Evolutionary conservation across 2,329 filamentous ascomycete genomes (phyloP), one percentile per base, ranked within the genome.

Genomic region (Parascedosporium putredinis): DNA sequence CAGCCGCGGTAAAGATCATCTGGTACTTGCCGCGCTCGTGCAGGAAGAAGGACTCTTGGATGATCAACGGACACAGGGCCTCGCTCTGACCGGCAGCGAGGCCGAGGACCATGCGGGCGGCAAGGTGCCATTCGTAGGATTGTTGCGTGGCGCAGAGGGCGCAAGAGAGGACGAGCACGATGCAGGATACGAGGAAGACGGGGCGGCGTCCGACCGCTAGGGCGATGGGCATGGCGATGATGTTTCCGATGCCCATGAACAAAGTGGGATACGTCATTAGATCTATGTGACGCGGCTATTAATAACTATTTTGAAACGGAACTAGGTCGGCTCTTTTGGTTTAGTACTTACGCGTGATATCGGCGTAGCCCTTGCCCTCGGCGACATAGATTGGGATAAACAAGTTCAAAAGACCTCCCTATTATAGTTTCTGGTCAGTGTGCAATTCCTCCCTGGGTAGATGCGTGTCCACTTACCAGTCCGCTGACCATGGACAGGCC

Each of bases 81-180:
- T 70, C 67, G 46, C 64, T 67, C 53, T 70, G 67, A 6, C 67
- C 68, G 5, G 67, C 66, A 2, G 66, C 63, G 4, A 71, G 51
- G 0, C 65, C 66, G 5, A 70, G 55, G 0, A 70, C 40, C 59
- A 66, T 63, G 2, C 67, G 61, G 1, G 62, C 60, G 2, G 56
- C 62, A 20, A 69, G 60, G 50, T 71, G 68, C 55, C 58, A 64
- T 25, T 65, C 62, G 38, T 62, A 66, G 31, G 51, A 57, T n/a
- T 54, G 55, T 2, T 31, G 27, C 2, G 18, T 25, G 9, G 45
- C 27, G 18, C 60, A 65, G 10, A 65, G 52, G 5, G 60, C 54
- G 1, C 59, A 56, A 1, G 57, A 59, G 2, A 63, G 4, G 1
- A 63, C 55, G 14, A 65, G 54, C 22, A 65, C 47, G 1, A 59